A percentile compares a stretch with the other conserved stretches of the same genome.
Conservation (phyloP, 371 early-diverging fungal species). For the Entomophthora muscae region DNA sequence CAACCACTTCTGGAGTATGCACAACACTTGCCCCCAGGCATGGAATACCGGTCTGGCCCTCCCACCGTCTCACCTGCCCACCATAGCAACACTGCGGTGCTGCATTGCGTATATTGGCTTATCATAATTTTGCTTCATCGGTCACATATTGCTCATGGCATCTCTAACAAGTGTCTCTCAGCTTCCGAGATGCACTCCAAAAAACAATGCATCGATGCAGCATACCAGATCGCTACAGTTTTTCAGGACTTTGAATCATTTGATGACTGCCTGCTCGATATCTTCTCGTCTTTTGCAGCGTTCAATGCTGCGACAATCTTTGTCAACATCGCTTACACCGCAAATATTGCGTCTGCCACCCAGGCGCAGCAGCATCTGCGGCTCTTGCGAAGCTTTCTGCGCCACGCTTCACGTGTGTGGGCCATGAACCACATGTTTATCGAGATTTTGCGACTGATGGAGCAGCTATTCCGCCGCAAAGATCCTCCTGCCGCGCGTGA, state of each 20-base stretch:
- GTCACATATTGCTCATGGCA: slow-evolving; percentile 8
- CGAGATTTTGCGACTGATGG: slow-evolving; percentile 5
- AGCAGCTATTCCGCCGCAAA: background rate
- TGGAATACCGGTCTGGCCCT: background rate
- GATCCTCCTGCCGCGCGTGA: background rate
- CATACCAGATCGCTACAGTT: background rate
- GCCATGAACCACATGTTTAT: slow-evolving; percentile 8
- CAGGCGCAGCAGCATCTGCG: background rate
- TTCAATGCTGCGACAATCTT: slow-evolving; percentile 9
- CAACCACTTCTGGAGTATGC: background rate
- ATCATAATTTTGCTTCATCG: slow-evolving; percentile 6
- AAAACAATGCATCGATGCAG: slow-evolving; percentile 5
- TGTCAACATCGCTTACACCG: slow-evolving; percentile 2
- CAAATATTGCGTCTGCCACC: background rate
- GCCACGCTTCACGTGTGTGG: background rate
- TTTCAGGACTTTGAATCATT: background rate
- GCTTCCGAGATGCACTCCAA: background rate
- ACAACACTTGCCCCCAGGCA: background rate
- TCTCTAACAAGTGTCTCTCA: background rate
- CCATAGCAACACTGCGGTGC: background rate
- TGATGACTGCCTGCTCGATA: background rate
- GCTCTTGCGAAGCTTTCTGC: background rate
- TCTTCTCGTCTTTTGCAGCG: slow-evolving; percentile 6
- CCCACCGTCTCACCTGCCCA: background rate
- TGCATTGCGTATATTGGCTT: slow-evolving; percentile 1